Conservation (phyloP, 2,329 filamentous ascomycete genomes). For the Acrocalymma vagum region DNA sequence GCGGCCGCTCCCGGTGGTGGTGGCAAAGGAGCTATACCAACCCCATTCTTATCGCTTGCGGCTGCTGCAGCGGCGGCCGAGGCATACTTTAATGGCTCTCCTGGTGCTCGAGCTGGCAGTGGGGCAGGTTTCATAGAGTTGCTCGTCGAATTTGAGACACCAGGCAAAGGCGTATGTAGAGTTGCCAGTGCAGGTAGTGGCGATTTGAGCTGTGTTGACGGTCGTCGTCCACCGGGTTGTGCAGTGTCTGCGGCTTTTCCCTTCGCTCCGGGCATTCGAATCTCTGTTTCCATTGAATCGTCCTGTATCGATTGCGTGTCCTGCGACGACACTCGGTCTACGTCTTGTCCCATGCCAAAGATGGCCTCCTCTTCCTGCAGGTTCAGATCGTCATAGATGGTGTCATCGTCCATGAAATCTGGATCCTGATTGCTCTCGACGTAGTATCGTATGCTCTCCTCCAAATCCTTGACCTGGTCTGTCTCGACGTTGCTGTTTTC, state of each 20-base stretch:
- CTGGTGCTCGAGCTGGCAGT: constrained; percentile 81
- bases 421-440: constrained; percentile 87
- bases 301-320: constrained; percentile 93
- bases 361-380: constrained; percentile 90
- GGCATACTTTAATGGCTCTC: constrained; percentile 94
- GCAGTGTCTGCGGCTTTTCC: constrained; percentile 69
- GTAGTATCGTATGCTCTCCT: constrained; percentile 95
- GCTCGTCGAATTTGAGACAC: constrained; percentile 66
- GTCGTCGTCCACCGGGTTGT: constrained; percentile 67
- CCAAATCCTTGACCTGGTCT: constrained; percentile 85
- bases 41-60: constrained; percentile 84
- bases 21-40: constrained; percentile 92
- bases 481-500: constrained; percentile 93
- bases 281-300: constrained; percentile 70
- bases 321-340: constrained; percentile 91
- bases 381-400: constrained; percentile 92
- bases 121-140: constrained; percentile 91
- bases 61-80: constrained; percentile 94
- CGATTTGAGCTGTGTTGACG: constrained; percentile 92
- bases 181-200: constrained; percentile 92
- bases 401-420: constrained; percentile 93
- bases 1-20: constrained; percentile 75
- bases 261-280: constrained; percentile 59
- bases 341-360: constrained; percentile 81
- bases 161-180: constrained; percentile 76